Base-by-base conservation (phyloP, 164 flowering plant genomes). In the Euptelea pleiosperma region DNA sequence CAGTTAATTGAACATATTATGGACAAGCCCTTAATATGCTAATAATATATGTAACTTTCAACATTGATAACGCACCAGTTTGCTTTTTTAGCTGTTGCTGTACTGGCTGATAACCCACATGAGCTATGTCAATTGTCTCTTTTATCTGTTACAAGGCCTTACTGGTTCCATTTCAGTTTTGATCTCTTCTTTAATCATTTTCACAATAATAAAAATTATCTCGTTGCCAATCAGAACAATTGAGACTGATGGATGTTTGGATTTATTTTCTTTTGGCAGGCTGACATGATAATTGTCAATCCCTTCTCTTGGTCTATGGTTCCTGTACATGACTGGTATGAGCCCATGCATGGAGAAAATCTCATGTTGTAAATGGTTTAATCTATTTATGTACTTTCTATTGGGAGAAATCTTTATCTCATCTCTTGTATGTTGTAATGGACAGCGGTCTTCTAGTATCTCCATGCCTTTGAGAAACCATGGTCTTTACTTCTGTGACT, bases 241-340 rank as follows among this genome's bases (percentile, higher is more conserved):
- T 41, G n/a, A 52, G 19, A 35, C 62, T 58, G 47, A 53, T 57
- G 29, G 9, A 22, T 62, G n/a, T 46, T 41, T 69, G 3, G 51
- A 7, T 47, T 45, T 15, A 24, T 19, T 7, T 64, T 19, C 42
- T 28, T 43, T 61, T 61, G 46, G n/a, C 53, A 91, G 96, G 98
- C 94, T 76, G 98, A 91, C 68, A 43, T 86, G 73, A 65, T 83
- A 40, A 67, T 86, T 6, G 66, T 88, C 66, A 70, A 88, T 74
- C 88, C 91, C 60, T 78, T 72, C 56, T 75, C 85, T n/a, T 91
- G 96, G 98, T 45, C 91, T 35, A 91, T 88, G 96, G 70, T 81
- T 64, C 96, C 98, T 42, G 3, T 82, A 61, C 86, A 79, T 77
- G 94, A 91, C 69, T 65, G 89, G 98, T 91, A 80, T 57, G 72